Percentiles rank a stretch among this genome's conserved stretches.
phyloP scores from a whole-genome alignment of 148 eudicot genomes.

The Dysphania ambrosioides region DNA sequence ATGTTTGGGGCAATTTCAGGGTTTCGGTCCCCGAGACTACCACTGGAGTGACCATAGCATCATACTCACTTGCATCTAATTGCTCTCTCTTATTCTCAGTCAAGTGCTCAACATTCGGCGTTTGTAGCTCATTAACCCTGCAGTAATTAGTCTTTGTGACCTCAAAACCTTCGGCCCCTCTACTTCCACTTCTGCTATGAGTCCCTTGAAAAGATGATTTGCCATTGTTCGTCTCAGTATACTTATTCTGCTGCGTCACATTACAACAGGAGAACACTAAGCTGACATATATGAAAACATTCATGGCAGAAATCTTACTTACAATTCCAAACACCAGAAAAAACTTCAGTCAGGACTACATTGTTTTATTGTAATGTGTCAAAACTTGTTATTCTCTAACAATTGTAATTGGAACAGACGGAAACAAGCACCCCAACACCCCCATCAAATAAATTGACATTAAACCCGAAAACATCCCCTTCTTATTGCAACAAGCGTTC shows the following conservation, averaged over 20 bases:
- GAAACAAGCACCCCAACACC: too few relatives aligned
- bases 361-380: not conserved
- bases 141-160: conserved; percentile 30
- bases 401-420: too few relatives aligned
- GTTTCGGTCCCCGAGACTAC: conserved; percentile 41
- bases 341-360: not conserved
- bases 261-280: conserved; percentile 1
- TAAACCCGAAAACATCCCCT: not conserved
- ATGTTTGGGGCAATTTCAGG: conserved; percentile 46
- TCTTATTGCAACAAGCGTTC: too few relatives aligned
- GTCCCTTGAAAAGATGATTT: conserved; percentile 33
- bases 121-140: conserved; percentile 36
- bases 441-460: too few relatives aligned
- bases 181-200: conserved; percentile 38
- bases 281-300: not conserved
- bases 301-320: not conserved
- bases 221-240: conserved; percentile 31
- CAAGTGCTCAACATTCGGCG: conserved; percentile 20
- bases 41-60: conserved; percentile 41
- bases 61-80: conserved; percentile 24
- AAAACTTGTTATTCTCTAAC: not conserved
- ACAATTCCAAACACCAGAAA: not conserved
- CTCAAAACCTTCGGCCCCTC: conserved; percentile 37
- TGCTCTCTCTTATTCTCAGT: conserved; percentile 27
- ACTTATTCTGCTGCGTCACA: conserved; percentile 39